These are phyloP conservation scores for Zarea fungicola DNA, from an alignment of 2,329 filamentous ascomycete species.

Conservation along the genomic window DNA sequence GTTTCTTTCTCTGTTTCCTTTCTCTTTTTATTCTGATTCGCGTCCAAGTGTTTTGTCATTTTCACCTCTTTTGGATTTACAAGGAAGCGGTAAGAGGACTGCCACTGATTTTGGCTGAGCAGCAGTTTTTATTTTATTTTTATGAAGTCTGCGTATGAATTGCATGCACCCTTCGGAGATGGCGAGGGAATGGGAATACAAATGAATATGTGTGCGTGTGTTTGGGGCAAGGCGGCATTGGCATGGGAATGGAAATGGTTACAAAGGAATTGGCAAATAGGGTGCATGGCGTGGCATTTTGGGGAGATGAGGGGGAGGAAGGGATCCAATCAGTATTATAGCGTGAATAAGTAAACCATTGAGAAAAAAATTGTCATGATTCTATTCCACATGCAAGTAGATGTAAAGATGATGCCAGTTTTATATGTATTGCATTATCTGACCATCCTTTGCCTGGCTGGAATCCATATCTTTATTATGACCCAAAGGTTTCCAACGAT, in stretches of 20 bases:
- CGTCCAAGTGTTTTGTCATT: background rate
- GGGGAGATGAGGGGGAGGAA: background rate
- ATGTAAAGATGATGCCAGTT: background rate
- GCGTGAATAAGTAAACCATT: background rate
- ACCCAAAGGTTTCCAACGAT: no score
- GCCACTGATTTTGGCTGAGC: background rate
- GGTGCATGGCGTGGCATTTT: background rate
- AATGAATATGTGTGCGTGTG: no score
- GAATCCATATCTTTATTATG: no score
- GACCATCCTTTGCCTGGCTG: no score
- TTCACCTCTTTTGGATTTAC: conserved; percentile 1
- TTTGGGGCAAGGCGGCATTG: no score
- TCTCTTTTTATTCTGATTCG: background rate
- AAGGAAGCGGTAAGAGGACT: background rate
- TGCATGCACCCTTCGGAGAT: no score
- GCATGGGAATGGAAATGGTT: no score
- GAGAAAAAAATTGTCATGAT: conserved; percentile 1
- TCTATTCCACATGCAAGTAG: background rate
- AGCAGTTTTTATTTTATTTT: background rate
- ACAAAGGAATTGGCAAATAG: no score
- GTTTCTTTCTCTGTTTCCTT: background rate
- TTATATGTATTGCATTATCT: no score
- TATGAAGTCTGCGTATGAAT: background rate
- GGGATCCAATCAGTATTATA: no score
- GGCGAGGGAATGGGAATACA: no score